These are phyloP conservation scores for Rhododendron henanense DNA, from an alignment of 148 eudicot species.

Conservation along the genomic window DNA sequence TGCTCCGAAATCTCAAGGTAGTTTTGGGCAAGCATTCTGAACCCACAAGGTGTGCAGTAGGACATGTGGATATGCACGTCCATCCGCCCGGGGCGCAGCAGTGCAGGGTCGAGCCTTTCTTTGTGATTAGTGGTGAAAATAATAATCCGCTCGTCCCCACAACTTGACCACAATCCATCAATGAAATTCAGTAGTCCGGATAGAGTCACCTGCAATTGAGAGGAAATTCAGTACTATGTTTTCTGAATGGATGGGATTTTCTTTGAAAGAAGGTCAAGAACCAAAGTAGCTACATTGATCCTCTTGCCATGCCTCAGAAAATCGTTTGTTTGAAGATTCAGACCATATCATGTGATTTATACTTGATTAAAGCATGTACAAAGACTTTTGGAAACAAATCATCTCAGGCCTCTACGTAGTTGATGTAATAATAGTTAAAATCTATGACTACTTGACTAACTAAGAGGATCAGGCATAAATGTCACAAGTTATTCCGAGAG, in stretches of 20 bases:
- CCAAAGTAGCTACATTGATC: not conserved
- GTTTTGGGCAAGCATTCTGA: slow-evolving; percentile 46
- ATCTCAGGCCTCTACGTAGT: no score
- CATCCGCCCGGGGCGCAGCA: slow-evolving; percentile 70
- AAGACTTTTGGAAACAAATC: no score
- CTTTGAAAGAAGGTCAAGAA: not conserved
- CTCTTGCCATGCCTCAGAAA: not conserved
- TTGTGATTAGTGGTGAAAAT: slow-evolving; percentile 71
- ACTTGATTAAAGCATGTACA: no score
- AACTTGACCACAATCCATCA: slow-evolving; percentile 69
- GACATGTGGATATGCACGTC: slow-evolving; percentile 78
- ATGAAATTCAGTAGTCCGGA: slow-evolving; percentile 67
- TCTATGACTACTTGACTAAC: no score
- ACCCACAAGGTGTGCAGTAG: slow-evolving; percentile 50
- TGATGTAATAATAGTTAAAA: no score
- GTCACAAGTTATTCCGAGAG: no score
- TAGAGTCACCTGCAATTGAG: slow-evolving; percentile 38
- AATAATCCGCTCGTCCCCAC: slow-evolving; percentile 59
- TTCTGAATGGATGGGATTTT: not conserved
- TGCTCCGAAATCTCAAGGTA: slow-evolving; percentile 31
- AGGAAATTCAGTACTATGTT: not conserved
- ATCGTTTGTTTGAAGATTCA: no score
- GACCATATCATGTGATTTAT: no score
- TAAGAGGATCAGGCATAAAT: no score
- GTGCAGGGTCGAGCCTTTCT: slow-evolving; percentile 60